Conservation (phyloP, 805 yeast species). For the Maudiozyma bulderi region DNA sequence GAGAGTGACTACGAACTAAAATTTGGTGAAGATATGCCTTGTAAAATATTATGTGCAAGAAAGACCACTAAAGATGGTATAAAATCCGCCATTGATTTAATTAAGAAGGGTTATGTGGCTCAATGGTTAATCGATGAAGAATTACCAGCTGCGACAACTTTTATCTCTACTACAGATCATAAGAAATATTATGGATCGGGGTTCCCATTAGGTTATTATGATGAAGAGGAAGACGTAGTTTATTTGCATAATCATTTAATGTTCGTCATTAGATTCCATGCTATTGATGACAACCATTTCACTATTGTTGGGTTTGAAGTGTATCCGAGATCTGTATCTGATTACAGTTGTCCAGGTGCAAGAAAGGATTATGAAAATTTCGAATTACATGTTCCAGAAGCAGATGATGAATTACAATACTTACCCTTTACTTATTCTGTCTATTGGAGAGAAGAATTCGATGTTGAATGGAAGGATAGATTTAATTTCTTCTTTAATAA, state of each 20-base stretch:
- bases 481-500: conserved; percentile 64
- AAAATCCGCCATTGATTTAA: conserved; percentile 48
- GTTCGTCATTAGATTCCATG: conserved; percentile 67
- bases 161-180: conserved; percentile 46
- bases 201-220: conserved; percentile 69
- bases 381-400: conserved; percentile 38
- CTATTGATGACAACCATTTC: conserved; percentile 34
- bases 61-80: conserved; percentile 44
- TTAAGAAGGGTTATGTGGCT: conserved; percentile 61
- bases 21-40: conserved; percentile 57
- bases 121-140: conserved; percentile 75
- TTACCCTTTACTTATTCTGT: conserved; percentile 80
- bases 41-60: conserved; percentile 61
- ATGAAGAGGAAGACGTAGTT: conserved; percentile 39
- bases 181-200: conserved; percentile 77
- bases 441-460: conserved; percentile 75
- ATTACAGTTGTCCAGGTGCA: conserved; percentile 67
- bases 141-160: conserved; percentile 82
- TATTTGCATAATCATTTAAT: conserved; percentile 72
- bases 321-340: conserved; percentile 69
- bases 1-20: conserved; percentile 57
- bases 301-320: conserved; percentile 85
- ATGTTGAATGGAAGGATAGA: conserved; percentile 54
- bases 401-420: conserved; percentile 28
- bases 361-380: conserved; percentile 49